phyloP scores from a whole-genome alignment of 2,329 filamentous ascomycete genomes.

The Geosmithia morbida region DNA sequence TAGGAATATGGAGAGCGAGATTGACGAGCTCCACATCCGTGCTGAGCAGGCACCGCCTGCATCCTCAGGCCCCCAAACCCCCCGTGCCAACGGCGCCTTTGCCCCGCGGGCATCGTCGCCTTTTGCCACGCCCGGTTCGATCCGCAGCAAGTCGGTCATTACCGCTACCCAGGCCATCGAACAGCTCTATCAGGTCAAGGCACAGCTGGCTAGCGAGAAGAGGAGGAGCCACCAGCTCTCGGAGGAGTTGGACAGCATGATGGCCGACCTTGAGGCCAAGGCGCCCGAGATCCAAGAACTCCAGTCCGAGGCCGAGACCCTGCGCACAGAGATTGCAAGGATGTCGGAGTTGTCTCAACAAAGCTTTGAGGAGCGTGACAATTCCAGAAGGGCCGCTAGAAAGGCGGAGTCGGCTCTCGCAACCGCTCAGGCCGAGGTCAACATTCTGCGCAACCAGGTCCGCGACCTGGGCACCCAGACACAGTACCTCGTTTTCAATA shows the following conservation, averaged over 20 bases:
- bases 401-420: slow-evolving; percentile 63
- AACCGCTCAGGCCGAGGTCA: slow-evolving; percentile 50
- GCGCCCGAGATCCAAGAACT: slow-evolving; percentile 81
- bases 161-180: slow-evolving; percentile 50
- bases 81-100: slow-evolving; percentile 41
- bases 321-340: slow-evolving; percentile 68
- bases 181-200: slow-evolving; percentile 53
- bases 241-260: slow-evolving; percentile 70
- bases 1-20: slow-evolving; percentile 34
- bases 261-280: slow-evolving; percentile 71
- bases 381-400: slow-evolving; percentile 61
- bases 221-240: slow-evolving; percentile 61
- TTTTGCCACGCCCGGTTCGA: slow-evolving; percentile 45
- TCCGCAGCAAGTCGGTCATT: slow-evolving; percentile 38
- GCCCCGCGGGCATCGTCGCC: slow-evolving; percentile 40
- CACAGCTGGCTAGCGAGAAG: slow-evolving; percentile 59
- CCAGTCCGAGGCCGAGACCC: slow-evolving; percentile 62
- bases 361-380: slow-evolving; percentile 66
- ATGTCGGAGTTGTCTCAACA: slow-evolving; percentile 77
- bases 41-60: slow-evolving; percentile 25
- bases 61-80: slow-evolving; percentile 44
- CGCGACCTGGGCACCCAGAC: slow-evolving; percentile 83
- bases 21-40: slow-evolving; percentile 37
- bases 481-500: slow-evolving; percentile 78
- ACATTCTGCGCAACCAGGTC: slow-evolving; percentile 72